A percentile compares a stretch with the other conserved stretches of the same genome.
Conservation (phyloP, 805 yeast species). For the Suhomyces pyralidae region DNA sequence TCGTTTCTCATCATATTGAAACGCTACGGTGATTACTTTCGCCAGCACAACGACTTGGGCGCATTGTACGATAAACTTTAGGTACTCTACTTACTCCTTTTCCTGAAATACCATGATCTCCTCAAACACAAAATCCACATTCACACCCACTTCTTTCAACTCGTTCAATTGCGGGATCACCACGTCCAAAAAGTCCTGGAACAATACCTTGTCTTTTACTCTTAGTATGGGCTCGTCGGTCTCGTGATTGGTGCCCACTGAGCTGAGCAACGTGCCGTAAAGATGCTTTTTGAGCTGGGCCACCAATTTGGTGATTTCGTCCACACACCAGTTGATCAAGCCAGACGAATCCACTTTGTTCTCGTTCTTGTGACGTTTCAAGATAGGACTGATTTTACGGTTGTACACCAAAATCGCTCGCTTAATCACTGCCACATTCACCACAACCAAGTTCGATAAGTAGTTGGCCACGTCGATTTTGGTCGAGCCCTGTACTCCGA, state of each 20-base stretch:
- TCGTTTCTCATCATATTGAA: conserved; percentile 47
- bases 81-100: neutral
- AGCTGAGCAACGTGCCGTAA: conserved; percentile 54
- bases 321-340: conserved; percentile 74
- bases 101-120: conserved; percentile 22
- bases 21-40: conserved; percentile 55
- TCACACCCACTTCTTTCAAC: conserved; percentile 65
- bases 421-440: conserved; percentile 38
- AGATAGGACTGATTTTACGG: conserved; percentile 22
- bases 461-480: conserved; percentile 42
- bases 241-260: conserved; percentile 28
- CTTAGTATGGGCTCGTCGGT: conserved; percentile 25
- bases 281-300: conserved; percentile 63
- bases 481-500: conserved; percentile 42
- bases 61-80: conserved; percentile 51
- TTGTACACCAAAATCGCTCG: conserved; percentile 53
- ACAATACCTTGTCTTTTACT: conserved; percentile 28
- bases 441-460: conserved; percentile 37
- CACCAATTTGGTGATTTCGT: conserved; percentile 59
- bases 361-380: conserved; percentile 23
- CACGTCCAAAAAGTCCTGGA: conserved; percentile 49
- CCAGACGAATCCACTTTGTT: conserved; percentile 43
- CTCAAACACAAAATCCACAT: conserved; percentile 67
- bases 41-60: conserved; percentile 60
- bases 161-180: conserved; percentile 57